Conservation (phyloP, 805 yeast genomes). For the Myxozyma mucilagina region DNA sequence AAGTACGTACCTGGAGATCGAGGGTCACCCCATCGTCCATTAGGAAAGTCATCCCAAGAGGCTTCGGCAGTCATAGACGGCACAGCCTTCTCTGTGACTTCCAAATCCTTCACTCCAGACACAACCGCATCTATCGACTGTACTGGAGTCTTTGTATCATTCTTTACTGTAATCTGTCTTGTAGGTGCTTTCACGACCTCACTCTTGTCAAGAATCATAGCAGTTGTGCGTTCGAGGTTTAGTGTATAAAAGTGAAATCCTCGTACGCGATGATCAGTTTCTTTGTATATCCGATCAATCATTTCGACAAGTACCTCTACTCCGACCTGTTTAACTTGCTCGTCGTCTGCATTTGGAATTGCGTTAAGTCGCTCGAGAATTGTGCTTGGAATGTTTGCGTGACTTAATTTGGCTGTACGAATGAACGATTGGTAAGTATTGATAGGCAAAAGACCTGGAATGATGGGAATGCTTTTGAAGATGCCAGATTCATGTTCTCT, state of each 20-base stretch:
- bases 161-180: conserved; percentile 24
- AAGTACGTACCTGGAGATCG: conserved; percentile 90
- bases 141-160: conserved; percentile 37
- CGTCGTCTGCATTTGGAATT: conserved; percentile 64
- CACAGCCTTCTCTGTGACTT: conserved; percentile 14
- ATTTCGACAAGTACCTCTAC: conserved; percentile 69
- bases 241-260: conserved; percentile 93
- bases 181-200: conserved; percentile 45
- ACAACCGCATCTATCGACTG: conserved; percentile 94
- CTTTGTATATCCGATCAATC: conserved; percentile 55
- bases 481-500: conserved; percentile 40
- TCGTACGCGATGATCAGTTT: conserved; percentile 58
- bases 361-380: conserved; percentile 58
- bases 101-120: conserved; percentile 49
- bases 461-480: conserved; percentile 53
- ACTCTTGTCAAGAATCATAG: conserved; percentile 72
- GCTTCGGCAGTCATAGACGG: conserved; percentile 26
- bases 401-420: conserved; percentile 85
- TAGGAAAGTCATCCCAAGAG: conserved; percentile 94
- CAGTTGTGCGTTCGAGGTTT: conserved; percentile 88
- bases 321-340: conserved; percentile 77
- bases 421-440: conserved; percentile 79
- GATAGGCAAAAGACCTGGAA: conserved; percentile 92
- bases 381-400: conserved; percentile 71
- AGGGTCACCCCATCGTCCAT: conserved; percentile 98